Percentiles rank a stretch among this genome's conserved stretches.
phyloP scores from a whole-genome alignment of 2,329 filamentous ascomycete species.

The Epichloe hybrida region DNA sequence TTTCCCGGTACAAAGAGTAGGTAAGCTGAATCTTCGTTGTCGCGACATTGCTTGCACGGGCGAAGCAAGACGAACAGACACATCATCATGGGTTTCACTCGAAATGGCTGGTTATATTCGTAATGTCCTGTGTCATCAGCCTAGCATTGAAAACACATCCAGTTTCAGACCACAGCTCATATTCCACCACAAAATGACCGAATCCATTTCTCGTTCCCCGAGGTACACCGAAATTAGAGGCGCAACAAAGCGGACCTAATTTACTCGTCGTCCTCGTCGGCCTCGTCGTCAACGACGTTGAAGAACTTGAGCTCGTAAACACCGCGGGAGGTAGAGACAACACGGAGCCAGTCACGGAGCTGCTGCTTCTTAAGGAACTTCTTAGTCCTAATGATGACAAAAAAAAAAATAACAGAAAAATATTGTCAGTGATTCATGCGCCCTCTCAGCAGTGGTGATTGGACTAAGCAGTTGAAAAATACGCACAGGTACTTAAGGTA shows the following conservation, averaged over 20 bases:
- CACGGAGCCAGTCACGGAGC: constrained; percentile 98
- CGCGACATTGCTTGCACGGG: not conserved
- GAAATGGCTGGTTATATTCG: constrained; percentile 18
- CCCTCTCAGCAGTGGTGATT: not conserved
- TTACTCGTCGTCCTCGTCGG: constrained; percentile 97
- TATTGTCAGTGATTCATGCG: not conserved
- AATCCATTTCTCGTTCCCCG: constrained; percentile 1
- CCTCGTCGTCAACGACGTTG: constrained; percentile 99
- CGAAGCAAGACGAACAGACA: not conserved
- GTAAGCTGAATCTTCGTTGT: no score
- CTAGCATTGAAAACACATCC: not conserved
- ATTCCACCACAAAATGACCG: not conserved
- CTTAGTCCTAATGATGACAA: constrained; percentile 62
- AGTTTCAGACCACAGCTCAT: not conserved
- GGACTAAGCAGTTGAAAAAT: not conserved
- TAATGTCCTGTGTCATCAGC: not conserved
- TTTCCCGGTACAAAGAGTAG: no score
- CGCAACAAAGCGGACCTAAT: constrained; percentile 19
- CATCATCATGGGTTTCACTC: constrained; percentile 1
- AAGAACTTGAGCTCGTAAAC: constrained; percentile 99
- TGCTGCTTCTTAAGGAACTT: constrained; percentile 99
- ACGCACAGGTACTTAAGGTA: constrained; percentile 99
- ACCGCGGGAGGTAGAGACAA: constrained; percentile 94
- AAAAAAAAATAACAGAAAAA: not conserved
- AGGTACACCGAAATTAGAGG: not conserved